Conservation (phyloP, 768 basidiomycete genomes). For the Scleroderma citrinum region DNA sequence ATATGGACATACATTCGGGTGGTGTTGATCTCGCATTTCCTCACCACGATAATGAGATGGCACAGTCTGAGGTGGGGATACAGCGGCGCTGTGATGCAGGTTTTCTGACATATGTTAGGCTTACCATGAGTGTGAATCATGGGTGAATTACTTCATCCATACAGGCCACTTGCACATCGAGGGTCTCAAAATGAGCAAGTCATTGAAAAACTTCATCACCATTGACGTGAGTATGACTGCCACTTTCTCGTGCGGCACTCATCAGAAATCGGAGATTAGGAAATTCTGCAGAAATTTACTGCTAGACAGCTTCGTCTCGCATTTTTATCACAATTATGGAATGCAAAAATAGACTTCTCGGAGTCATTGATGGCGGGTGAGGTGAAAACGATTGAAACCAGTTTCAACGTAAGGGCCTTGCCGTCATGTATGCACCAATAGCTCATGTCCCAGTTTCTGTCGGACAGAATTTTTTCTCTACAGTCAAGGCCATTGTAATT, state of each 20-base stretch:
- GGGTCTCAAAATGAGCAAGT: constrained; percentile 99
- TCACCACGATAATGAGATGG: constrained; percentile 98
- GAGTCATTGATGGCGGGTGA: constrained; percentile 85
- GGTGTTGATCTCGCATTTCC: constrained; percentile 98
- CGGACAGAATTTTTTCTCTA: constrained; percentile 87
- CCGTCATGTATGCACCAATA: constrained; percentile 1
- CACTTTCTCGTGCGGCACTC: constrained; percentile 1
- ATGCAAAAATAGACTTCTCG: constrained; percentile 89
- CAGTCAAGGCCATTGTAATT: constrained; percentile 71
- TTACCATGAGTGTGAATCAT: constrained; percentile 83
- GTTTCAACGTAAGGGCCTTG: constrained; percentile 65
- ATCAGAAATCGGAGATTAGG: constrained; percentile 40
- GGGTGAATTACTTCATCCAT: constrained; percentile 99
- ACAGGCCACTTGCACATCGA: constrained; percentile 98
- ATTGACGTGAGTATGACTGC: constrained; percentile 61
- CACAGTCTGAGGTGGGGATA: constrained; percentile 79
- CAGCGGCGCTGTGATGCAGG: constrained; percentile 2
- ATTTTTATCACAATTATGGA: constrained; percentile 91
- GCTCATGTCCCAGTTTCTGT: constrained; percentile 3
- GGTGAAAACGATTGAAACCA: constrained; percentile 76
- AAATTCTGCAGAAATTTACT: constrained; percentile 77
- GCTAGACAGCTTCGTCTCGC: constrained; percentile 87
- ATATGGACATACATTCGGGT: constrained; percentile 97
- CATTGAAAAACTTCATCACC: constrained; percentile 97
- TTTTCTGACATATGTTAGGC: constrained; percentile 48